Base-by-base conservation (phyloP, 768 basidiomycete species). In the Heimioporus sp. region DNA sequence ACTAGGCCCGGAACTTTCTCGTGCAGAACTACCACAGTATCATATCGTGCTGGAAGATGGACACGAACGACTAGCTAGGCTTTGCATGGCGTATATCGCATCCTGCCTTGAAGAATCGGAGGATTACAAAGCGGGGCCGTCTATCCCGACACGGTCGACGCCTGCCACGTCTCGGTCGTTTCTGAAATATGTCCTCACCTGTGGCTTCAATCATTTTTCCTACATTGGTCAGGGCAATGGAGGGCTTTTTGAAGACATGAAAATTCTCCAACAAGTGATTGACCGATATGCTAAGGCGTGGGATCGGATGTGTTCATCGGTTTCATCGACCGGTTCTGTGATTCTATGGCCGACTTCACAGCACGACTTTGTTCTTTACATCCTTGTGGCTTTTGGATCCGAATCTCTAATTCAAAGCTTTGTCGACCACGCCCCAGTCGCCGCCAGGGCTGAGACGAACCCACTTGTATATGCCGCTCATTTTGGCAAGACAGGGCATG, bases 151-250 rank as follows among this genome's bases (percentile, higher is more conserved):
- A 2, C 4, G 0, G 20, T 21, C 38, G 1, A 43, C 42, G 4
- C 45, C n/a, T 1, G 15, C 34, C 4, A 0, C 4, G 5, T 42
- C 42, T 17, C 51, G 32, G 0, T 58, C 51, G 1, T 48, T 60
- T 35, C 21, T 46, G 13, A 28, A 17, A 30, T 60, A 61, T 10
- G 51, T 60, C 3, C 48, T 60, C 10, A 56, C 59, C 0, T 21
- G 38, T 10, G 36, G 21, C 1, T 47, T 47, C 36, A 17, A 11
- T 9, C 46, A 47, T 16, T 34, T 44, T 20, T 17, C 45, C 12
- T 15, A 46, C 17, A 34, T 47, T 19, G 36, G 36, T 5, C 17
- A 10, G 16, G 24, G 2, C 1, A 38, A 37, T 8, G 46, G 6
- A 3, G 11, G 36, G 0, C 53, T 60, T 5, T 9, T 61, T 4